These are phyloP conservation scores for Solanum ahanhuiri DNA, from an alignment of 257 asterid species.

Conservation along the genomic window DNA sequence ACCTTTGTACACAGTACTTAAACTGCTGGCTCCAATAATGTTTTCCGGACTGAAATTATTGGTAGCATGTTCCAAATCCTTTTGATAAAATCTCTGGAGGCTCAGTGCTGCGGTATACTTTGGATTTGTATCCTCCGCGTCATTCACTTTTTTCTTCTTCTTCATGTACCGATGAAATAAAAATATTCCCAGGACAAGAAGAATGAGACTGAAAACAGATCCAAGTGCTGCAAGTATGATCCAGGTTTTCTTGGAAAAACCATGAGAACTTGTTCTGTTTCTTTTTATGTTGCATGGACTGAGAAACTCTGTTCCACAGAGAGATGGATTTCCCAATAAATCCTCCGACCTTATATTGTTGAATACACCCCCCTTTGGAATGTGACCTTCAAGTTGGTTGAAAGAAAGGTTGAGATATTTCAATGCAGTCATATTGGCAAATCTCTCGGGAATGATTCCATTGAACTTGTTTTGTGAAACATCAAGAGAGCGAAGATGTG, in stretches of 20 bases:
- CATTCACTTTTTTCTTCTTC: conserved; percentile 9
- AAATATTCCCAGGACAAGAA: conserved; percentile 12
- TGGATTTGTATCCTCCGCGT: neutral
- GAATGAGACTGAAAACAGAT: conserved; percentile 21
- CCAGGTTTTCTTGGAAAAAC: conserved; percentile 19
- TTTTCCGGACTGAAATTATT: conserved; percentile 43
- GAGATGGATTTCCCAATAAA: conserved; percentile 51
- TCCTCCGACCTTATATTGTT: conserved; percentile 4
- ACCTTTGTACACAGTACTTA: conserved; percentile 84
- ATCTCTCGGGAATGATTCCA: conserved; percentile 49
- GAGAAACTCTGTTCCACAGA: conserved; percentile 38
- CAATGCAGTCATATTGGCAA: conserved; percentile 32
- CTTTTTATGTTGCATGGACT: conserved; percentile 17
- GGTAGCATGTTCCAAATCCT: conserved; percentile 48
- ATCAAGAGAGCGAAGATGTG: conserved; percentile 37
- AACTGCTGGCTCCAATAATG: conserved; percentile 58
- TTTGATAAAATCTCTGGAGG: conserved; percentile 40
- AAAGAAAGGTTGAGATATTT: conserved; percentile 59
- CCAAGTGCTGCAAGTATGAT: conserved; percentile 27
- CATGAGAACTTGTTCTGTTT: neutral
- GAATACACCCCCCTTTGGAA: conserved; percentile 46
- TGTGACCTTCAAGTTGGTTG: conserved; percentile 58
- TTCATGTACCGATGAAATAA: conserved; percentile 3
- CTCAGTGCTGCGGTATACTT: conserved; percentile 17
- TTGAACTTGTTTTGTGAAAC: conserved; percentile 57